Conservation (phyloP, 164 flowering plant genomes). For the Akebia trifoliata region DNA sequence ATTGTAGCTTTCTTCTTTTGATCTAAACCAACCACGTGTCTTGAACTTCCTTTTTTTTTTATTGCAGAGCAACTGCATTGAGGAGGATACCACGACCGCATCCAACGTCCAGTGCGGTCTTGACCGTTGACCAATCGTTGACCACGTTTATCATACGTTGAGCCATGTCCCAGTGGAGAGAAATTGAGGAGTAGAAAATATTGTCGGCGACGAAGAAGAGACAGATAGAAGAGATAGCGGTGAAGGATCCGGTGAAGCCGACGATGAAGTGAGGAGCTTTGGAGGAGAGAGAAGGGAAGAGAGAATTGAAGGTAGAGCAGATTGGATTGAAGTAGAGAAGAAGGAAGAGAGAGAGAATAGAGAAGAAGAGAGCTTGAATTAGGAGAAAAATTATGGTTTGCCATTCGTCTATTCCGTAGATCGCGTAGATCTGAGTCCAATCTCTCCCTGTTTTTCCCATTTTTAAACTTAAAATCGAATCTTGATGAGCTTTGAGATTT, state of each 20-base stretch:
- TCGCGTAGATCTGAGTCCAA: conserved; percentile 82
- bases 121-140: conserved; percentile 73
- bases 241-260: conserved; percentile 66
- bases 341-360: conserved; percentile 47
- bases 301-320: conserved; percentile 31
- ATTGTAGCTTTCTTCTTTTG: conserved; percentile 33
- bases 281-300: conserved; percentile 35
- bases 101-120: conserved; percentile 78
- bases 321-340: conserved; percentile 55
- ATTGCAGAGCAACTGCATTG: conserved; percentile 80
- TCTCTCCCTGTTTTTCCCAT: no score
- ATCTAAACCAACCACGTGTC: conserved; percentile 82
- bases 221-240: conserved; percentile 66
- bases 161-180: conserved; percentile 75
- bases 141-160: conserved; percentile 65
- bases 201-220: conserved; percentile 71
- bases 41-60: conserved; percentile 80
- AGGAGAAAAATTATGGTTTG: conserved; percentile 65
- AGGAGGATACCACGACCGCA: conserved; percentile 85
- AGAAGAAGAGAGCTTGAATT: conserved; percentile 52
- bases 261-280: conserved; percentile 56
- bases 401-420: conserved; percentile 82
- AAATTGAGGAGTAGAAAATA: conserved; percentile 65
- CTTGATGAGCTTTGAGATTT: neutral
- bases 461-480: neutral